These are phyloP conservation scores for Vigna mungo DNA, from an alignment of 306 rosid genomes.

Conservation along the genomic window DNA sequence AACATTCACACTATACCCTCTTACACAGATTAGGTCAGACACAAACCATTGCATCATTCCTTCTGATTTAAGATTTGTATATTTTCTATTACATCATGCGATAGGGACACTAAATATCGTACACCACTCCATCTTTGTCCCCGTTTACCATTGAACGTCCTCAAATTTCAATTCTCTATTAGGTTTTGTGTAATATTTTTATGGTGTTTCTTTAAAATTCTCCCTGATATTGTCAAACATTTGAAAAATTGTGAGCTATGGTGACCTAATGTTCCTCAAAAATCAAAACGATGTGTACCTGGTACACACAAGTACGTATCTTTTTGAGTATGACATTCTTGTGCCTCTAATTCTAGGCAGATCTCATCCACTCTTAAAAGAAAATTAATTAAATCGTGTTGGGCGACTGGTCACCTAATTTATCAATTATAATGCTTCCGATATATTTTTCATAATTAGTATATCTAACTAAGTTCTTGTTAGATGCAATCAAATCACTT, in stretches of 20 bases:
- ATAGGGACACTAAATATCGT: constrained; percentile 14
- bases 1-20: constrained; percentile 26
- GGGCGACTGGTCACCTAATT: constrained; percentile 58
- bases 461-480: constrained; percentile 63
- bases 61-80: constrained; percentile 43
- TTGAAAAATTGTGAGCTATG: not conserved
- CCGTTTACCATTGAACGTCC: not conserved
- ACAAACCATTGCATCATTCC: constrained; percentile 27
- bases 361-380: not conserved
- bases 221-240: constrained; percentile 4
- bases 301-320: constrained; percentile 36
- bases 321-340: constrained; percentile 36
- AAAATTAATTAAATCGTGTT: not conserved
- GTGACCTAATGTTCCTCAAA: constrained; percentile 18
- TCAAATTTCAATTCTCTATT: not conserved
- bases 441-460: constrained; percentile 30
- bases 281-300: constrained; percentile 20
- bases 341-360: constrained; percentile 16
- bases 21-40: not conserved
- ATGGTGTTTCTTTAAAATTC: not conserved
- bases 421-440: not conserved
- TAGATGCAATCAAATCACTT: constrained; percentile 51
- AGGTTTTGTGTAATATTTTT: too few species aligned
- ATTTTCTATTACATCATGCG: not conserved
- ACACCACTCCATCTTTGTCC: constrained; percentile 34